Evolutionary conservation across 495 filamentous ascomycete genomes (phyloP), one percentile per base, ranked within the genome.

Genomic region (Podospora anserina): DNA sequence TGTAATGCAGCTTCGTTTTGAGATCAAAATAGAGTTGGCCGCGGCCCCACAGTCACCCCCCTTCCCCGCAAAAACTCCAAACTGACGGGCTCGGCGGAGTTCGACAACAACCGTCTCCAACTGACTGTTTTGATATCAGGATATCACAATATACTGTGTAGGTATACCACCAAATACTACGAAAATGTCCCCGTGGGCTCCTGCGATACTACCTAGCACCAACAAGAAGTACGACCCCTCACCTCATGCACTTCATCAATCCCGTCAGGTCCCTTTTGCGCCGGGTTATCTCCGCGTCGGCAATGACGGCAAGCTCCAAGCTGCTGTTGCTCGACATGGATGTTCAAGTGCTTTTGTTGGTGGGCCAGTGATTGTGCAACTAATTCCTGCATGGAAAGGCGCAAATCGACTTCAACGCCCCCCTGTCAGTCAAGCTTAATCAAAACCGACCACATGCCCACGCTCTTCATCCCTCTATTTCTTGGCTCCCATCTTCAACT

Each of bases 271-370:
- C 55, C 55, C 55, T 58, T 58, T 58, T 13, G 55, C 23, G n/a
- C 59, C 59, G 59, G 23, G 59, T 61, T 61, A 61, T 61, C 59
- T 61, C 59, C 23, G 59, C 59, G 3, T 61, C 59, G 59, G 59
- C 59, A 61, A 32, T 61, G 59, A 61, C 59, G 59, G 59, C 59
- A 61, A 61, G 59, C 28, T 27, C 59, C 23, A 61, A 27, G 20
- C 27, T 60, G 26, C 18, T 61, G 20, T 32, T 27, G 59, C 39
- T 30, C 28, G 7, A 32, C 23, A 58, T 23, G 23, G 23, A 23
- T 23, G 15, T 16, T 49, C 39, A 49, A 18, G 56, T n/a, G 56
- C 23, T 20, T 20, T 20, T 20, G n/a, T 4, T 27, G 56, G 4
- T 32, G 4, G 4, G 19, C n/a, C 5, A 20, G 23, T 13, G 16